These are phyloP conservation scores for Fusarium tanahbumbuense DNA, from an alignment of 2,329 filamentous ascomycete genomes.

Conservation along the genomic window DNA sequence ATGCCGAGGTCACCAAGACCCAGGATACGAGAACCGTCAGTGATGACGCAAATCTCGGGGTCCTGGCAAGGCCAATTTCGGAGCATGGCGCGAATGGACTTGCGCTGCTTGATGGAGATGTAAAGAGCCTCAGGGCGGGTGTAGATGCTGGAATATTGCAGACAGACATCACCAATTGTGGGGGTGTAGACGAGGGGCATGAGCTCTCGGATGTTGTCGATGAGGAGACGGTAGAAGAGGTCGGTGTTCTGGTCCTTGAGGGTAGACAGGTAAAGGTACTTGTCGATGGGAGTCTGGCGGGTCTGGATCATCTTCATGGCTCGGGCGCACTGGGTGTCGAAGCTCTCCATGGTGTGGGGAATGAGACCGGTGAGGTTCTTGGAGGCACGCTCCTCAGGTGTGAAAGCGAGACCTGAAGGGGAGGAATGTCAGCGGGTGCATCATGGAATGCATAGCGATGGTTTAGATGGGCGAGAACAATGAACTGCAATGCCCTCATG, in stretches of 20 bases:
- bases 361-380: constrained; percentile 75
- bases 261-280: constrained; percentile 83
- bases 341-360: constrained; percentile 71
- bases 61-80: constrained; percentile 91
- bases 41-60: constrained; percentile 96
- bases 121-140: constrained; percentile 95
- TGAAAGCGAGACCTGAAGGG: constrained; percentile 69
- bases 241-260: constrained; percentile 81
- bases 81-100: constrained; percentile 88
- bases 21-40: constrained; percentile 91
- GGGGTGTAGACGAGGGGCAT: constrained; percentile 90
- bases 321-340: constrained; percentile 70
- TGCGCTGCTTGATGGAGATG: constrained; percentile 93
- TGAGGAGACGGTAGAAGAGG: constrained; percentile 84
- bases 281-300: constrained; percentile 78
- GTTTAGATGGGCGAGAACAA: neutral
- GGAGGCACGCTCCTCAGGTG: constrained; percentile 69
- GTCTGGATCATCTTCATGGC: constrained; percentile 80
- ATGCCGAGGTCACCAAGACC: constrained; percentile 95
- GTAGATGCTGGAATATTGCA: constrained; percentile 96
- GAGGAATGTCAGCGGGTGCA: constrained; percentile 23
- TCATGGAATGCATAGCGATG: neutral
- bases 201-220: constrained; percentile 80
- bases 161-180: constrained; percentile 94
- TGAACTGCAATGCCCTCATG: constrained; percentile 5